Conservation (phyloP, 305 asterid species). For the Rubia balearica region DNA sequence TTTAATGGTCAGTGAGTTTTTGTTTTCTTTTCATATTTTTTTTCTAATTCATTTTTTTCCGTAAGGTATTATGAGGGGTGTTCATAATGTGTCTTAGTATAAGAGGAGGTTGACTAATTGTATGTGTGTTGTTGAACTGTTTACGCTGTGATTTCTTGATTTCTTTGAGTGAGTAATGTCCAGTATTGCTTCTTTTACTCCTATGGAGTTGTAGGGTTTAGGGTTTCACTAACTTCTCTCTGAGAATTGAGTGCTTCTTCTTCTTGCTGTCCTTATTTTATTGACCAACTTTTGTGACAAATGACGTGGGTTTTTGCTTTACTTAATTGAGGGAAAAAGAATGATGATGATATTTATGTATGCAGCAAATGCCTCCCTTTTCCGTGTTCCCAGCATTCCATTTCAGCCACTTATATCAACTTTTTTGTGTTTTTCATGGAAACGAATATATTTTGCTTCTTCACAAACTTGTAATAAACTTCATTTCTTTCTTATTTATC, state of each 20-base stretch:
- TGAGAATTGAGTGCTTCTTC: constrained; percentile 28
- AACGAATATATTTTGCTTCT: constrained; percentile 21
- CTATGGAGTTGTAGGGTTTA: no score
- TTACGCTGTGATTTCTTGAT: background rate
- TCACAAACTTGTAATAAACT: background rate
- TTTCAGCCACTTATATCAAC: constrained; percentile 21
- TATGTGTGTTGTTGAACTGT: background rate
- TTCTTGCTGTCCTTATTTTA: constrained; percentile 8
- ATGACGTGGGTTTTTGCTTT: constrained; percentile 16
- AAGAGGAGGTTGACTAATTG: background rate
- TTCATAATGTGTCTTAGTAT: background rate
- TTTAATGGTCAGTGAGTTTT: constrained; percentile 61
- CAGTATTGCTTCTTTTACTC: no score
- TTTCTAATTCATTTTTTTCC: no score
- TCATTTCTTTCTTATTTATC: no score
- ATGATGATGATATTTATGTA: constrained; percentile 46
- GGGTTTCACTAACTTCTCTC: no score
- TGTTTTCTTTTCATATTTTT: constrained; percentile 28
- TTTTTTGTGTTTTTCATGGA: constrained; percentile 24
- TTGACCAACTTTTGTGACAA: constrained; percentile 23
- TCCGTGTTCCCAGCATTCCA: constrained; percentile 27
- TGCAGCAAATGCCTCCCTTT: constrained; percentile 21
- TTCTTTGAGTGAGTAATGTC: background rate
- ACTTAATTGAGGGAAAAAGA: constrained; percentile 39
- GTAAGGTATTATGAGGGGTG: background rate